Evolutionary conservation across 768 basidiomycete species (phyloP), one percentile per base, ranked within the genome.

Genomic region (Trametes villosa): DNA sequence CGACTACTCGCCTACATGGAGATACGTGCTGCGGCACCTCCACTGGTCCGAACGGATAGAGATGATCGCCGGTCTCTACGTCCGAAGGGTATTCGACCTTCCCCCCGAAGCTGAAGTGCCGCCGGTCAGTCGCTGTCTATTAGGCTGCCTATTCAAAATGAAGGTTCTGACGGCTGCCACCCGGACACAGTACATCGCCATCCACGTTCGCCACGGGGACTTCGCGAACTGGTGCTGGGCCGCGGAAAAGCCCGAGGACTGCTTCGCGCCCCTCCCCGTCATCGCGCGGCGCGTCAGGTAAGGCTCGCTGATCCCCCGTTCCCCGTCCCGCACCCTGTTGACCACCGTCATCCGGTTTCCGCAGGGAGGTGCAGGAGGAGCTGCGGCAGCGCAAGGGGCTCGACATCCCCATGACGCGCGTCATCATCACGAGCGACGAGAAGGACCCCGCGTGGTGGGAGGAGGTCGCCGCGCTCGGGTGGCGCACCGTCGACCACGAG

Each of bases 381-480:
- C 64, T 79, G 12, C 63, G 67, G 22, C 52, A 62, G 53, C 62
- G 65, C 17, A 69, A 74, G 44, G 72, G 73, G 22, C 41, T 75
- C 33, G 63, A 74, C n/a, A 49, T 75, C 26, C 63, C 64, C 20
- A 70, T 72, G 41, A 65, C 73, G 30, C 66, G 71, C 12, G 76
- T 81, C 12, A 65, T 81, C 55, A 73, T 80, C 67, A 78, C 78
- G 18, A 72, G 71, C 75, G 80, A 81, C 67, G 80, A 81, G 66
- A 17, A 54, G 29, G 76, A 80, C 57, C 64, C 71, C 11, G 66
- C 61, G 30, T 80, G 75, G 78, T 80, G 77, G 75, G 70, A 70
- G 41, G 72, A 75, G 18, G 74, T 74, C 34, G 63, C 62, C 3
- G 63, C 65, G 6, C 60, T 65, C 24, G 79, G 79, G 8, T 80